These are phyloP conservation scores for Metrosideros polymorpha DNA, from an alignment of 441 rosid species.

Conservation along the genomic window DNA sequence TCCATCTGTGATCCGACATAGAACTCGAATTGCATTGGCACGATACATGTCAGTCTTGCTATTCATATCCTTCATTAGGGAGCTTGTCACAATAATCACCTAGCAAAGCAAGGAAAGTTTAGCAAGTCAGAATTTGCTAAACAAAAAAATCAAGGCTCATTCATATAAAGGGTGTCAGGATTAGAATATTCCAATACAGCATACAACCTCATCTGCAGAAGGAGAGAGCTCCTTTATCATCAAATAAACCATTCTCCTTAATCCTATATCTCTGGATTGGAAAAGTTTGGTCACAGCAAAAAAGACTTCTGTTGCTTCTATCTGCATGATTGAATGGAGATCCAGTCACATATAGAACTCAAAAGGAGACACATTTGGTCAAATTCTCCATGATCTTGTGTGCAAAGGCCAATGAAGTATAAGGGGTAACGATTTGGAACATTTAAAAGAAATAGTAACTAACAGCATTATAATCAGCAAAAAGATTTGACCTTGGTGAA, in stretches of 20 bases:
- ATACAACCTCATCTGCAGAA: conserved; percentile 84
- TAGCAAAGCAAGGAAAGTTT: conserved; percentile 1
- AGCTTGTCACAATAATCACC: conserved; percentile 99
- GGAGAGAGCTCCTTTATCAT: conserved; percentile 98
- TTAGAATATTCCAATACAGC: neutral
- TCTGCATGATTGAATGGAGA: neutral
- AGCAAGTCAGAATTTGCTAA: conserved; percentile 1
- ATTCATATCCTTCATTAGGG: conserved; percentile 98
- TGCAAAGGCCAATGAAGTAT: neutral
- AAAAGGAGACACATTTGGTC: neutral
- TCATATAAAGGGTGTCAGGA: neutral
- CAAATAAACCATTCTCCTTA: conserved; percentile 98
- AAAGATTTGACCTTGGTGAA: conserved; percentile 68
- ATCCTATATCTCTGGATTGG: conserved; percentile 81
- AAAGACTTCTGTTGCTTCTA: conserved; percentile 94
- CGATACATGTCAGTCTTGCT: conserved; percentile 98
- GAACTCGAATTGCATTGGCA: conserved; percentile 96
- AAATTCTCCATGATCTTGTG: neutral
- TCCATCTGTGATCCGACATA: conserved; percentile 95
- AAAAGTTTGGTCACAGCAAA: conserved; percentile 95
- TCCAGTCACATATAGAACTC: neutral
- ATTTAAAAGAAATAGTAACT: neutral
- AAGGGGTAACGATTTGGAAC: neutral
- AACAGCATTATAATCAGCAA: neutral
- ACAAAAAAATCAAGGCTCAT: neutral